Conservation (phyloP, 1,139 yeast species). For the Hansenula sp. region DNA sequence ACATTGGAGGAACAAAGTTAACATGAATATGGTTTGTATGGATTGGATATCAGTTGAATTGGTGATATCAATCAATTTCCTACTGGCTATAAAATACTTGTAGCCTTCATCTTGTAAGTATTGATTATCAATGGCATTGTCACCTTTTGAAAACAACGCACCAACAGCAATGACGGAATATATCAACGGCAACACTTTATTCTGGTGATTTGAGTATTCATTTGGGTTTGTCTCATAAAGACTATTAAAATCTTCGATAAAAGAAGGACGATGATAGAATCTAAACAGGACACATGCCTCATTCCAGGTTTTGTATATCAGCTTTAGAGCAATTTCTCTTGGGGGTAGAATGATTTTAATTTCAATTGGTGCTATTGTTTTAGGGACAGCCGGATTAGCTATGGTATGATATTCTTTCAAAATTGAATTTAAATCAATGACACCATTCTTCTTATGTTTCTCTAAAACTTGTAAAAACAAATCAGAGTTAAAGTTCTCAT, state of each 20-base stretch:
- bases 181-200: constrained; percentile 71
- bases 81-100: constrained; percentile 76
- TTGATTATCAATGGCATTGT: constrained; percentile 37
- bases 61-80: constrained; percentile 67
- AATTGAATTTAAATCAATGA: constrained; percentile 14
- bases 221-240: constrained; percentile 65
- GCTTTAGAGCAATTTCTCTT: constrained; percentile 62
- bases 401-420: constrained; percentile 13
- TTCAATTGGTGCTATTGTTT: constrained; percentile 20
- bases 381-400: constrained; percentile 3
- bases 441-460: constrained; percentile 12
- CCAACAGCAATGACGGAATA: constrained; percentile 74
- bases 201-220: constrained; percentile 69
- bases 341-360: constrained; percentile 67
- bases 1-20: constrained; percentile 77
- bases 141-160: constrained; percentile 53
- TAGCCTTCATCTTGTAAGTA: constrained; percentile 73
- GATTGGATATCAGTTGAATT: constrained; percentile 59
- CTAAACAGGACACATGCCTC: constrained; percentile 82
- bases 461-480: constrained; percentile 28
- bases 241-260: constrained; percentile 51
- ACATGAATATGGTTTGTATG: constrained; percentile 65
- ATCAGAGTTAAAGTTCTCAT: constrained; percentile 42
- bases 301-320: constrained; percentile 77
- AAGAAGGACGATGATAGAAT: constrained; percentile 81